Conservation (phyloP, 768 basidiomycete species). For the Trichaptum fuscoviolaceum region DNA sequence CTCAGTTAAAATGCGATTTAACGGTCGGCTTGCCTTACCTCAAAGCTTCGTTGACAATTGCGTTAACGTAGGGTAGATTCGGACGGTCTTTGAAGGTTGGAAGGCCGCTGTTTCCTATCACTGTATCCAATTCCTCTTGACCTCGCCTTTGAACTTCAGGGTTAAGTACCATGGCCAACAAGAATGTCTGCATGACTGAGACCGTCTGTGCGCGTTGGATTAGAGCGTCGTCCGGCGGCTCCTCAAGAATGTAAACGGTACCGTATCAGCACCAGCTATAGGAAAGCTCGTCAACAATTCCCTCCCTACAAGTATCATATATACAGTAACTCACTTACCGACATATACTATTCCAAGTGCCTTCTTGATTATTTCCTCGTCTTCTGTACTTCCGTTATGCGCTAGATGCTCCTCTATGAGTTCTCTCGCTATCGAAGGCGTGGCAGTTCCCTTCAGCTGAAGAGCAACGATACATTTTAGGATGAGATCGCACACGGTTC, state of each 20-base stretch:
- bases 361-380: not conserved
- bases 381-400: not conserved
- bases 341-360: not conserved
- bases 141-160: slow-evolving; percentile 21
- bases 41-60: slow-evolving; percentile 24
- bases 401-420: not conserved
- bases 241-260: not conserved
- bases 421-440: not conserved
- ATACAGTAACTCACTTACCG: not conserved
- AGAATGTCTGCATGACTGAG: slow-evolving; percentile 12
- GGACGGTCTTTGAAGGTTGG: slow-evolving; percentile 28
- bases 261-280: not conserved
- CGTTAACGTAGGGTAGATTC: slow-evolving; percentile 31
- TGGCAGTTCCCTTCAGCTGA: not conserved
- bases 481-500: not conserved
- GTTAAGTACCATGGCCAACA: slow-evolving; percentile 22
- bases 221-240: not conserved
- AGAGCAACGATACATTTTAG: not conserved
- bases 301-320: not conserved
- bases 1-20: not conserved
- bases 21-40: not conserved
- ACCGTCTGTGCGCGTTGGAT: not conserved
- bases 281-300: not conserved
- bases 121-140: slow-evolving; percentile 23
- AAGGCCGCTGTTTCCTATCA: slow-evolving; percentile 23